phyloP scores from a whole-genome alignment of 345 rosid species.

The Mangifera indica region DNA sequence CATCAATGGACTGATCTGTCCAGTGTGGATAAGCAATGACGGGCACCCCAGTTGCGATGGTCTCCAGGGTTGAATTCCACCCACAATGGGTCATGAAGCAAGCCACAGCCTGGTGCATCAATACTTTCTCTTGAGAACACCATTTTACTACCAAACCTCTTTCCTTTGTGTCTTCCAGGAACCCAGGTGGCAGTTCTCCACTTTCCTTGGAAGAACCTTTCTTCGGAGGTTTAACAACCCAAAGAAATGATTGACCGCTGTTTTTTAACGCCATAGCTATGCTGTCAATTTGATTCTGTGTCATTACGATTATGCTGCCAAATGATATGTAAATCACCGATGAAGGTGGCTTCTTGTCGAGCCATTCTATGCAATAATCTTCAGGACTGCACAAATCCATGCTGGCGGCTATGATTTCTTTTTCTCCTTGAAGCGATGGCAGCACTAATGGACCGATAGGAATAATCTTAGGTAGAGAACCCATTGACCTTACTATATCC shows the following conservation, averaged over 20 bases:
- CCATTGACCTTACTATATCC: conserved; percentile 35
- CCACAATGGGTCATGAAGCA: conserved; percentile 64
- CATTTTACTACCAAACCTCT: conserved; percentile 45
- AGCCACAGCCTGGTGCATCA: conserved; percentile 39
- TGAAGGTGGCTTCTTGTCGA: conserved; percentile 39
- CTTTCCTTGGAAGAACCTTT: background rate
- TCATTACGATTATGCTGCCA: conserved; percentile 41
- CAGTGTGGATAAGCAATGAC: conserved; percentile 49
- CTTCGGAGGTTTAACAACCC: conserved; percentile 48
- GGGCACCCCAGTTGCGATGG: conserved; percentile 48
- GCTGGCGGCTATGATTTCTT: conserved; percentile 9
- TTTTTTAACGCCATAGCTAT: conserved; percentile 43
- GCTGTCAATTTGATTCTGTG: conserved; percentile 38
- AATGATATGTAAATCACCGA: conserved; percentile 65
- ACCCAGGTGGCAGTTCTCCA: conserved; percentile 18
- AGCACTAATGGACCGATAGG: conserved; percentile 64
- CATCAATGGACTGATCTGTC: conserved; percentile 44
- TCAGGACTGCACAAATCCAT: conserved; percentile 41
- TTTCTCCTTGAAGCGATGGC: conserved; percentile 31
- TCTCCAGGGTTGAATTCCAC: conserved; percentile 59
- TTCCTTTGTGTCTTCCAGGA: conserved; percentile 32
- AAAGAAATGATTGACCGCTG: conserved; percentile 39
- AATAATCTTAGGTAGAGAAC: conserved; percentile 22
- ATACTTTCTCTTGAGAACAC: conserved; percentile 52
- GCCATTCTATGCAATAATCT: conserved; percentile 50